Evolutionary conservation across 2,329 filamentous ascomycete species (phyloP), one percentile per base, ranked within the genome.

Genomic region (Teratosphaeriaceae sp.): DNA sequence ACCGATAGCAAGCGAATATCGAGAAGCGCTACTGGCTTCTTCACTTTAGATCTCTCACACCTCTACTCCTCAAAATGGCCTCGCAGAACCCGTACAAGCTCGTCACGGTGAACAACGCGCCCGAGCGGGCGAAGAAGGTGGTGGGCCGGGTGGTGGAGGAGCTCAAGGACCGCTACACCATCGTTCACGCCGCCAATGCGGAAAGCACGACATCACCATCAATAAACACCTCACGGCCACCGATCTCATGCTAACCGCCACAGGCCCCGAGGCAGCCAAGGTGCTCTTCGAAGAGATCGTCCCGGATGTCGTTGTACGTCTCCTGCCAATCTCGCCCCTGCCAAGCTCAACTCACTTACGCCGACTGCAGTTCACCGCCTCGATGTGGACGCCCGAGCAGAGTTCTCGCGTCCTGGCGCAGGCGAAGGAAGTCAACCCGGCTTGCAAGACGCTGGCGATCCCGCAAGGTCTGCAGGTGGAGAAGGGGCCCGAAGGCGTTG

Each of bases 51-150:
- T 27, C n/a, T 27, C 31, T 15, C 31, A 8, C 16, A 15, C 13
- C 7, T 20, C 7, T 15, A 13, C 13, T 23, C 13, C 5, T 3
- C 15, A 30, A 31, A 7, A 40, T 40, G 18, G 26, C 19, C 7
- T 54, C 59, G 47, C 53, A 55, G 46, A 78, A 78, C 15, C 78
- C 78, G 2, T 84, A 73, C 64, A 75, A 69, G 53, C 72, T 85
- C 11, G 74, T 84, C 22, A 85, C 79, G 1, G 79, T 85, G 51
- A 85, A 84, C 65, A 83, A 75, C 1, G 78, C 75, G 1, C 80
- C 81, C 1, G 80, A 82, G 49, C 70, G 80, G 43, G 82, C 81
- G 24, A 76, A 78, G 63, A 64, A 68, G 6, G 63, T 85, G 24
- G 75, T 83, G 53, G 80, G 80, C 9, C 71, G 76, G 0, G 62